Evolutionary conservation across 2,329 filamentous ascomycete genomes (phyloP).

Genomic region (Colletotrichum lentis): DNA sequence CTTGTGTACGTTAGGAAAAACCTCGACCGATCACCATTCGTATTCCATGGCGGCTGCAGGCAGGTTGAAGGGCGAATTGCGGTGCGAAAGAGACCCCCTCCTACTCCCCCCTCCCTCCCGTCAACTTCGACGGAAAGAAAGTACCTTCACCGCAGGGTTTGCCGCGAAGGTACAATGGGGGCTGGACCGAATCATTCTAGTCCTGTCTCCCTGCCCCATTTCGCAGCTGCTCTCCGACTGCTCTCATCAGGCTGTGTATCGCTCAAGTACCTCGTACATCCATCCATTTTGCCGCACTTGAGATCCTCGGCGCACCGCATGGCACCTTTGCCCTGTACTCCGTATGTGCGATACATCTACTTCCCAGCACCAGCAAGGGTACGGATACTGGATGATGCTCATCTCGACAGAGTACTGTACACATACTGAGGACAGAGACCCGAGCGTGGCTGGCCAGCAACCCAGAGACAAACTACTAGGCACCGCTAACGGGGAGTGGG

Average conservation of each 20-base stretch:
- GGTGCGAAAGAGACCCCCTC: conserved; percentile 21
- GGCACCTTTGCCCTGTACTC: neutral
- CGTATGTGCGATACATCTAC: conserved; percentile 9
- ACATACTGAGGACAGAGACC: neutral
- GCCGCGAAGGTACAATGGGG: conserved; percentile 18
- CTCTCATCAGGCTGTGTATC: neutral
- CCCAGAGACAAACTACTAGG: neutral
- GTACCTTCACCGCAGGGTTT: conserved; percentile 16
- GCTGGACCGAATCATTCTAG: conserved; percentile 26
- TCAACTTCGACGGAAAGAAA: conserved; percentile 5
- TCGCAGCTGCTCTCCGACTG: neutral
- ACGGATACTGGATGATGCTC: neutral
- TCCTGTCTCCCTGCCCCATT: neutral
- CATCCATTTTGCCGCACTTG: neutral
- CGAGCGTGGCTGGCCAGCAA: conserved; percentile 17
- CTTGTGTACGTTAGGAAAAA: conserved; percentile 35
- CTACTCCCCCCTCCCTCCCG: conserved; percentile 11
- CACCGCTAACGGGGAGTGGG: neutral
- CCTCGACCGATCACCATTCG: conserved; percentile 35
- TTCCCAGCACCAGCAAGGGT: neutral
- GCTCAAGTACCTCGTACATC: neutral
- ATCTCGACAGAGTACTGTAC: conserved; percentile 2
- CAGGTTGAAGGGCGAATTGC: conserved; percentile 24
- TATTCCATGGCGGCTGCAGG: conserved; percentile 26
- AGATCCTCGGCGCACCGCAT: neutral